A percentile compares a stretch with the other conserved stretches of the same genome.
Evolutionary conservation across 2,329 filamentous ascomycete species (phyloP).

Genomic region (Ciborinia camelliae): DNA sequence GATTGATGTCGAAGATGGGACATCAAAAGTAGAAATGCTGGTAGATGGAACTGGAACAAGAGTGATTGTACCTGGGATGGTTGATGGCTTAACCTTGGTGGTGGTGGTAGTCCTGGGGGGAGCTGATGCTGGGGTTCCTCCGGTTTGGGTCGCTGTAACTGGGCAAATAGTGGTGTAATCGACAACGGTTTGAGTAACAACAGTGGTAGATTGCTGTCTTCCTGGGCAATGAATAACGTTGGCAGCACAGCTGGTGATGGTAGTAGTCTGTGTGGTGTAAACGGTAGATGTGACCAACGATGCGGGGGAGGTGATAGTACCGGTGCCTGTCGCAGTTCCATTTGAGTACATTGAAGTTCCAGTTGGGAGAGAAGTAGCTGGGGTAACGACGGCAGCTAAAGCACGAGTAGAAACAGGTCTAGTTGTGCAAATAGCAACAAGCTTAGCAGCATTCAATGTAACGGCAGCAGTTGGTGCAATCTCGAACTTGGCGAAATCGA

Average conservation of each 20-base stretch:
- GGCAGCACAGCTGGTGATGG: slow-evolving; percentile 24
- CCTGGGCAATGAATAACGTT: slow-evolving; percentile 27
- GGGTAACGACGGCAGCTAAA: not conserved
- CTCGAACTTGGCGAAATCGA: slow-evolving; percentile 27
- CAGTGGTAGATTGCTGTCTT: slow-evolving; percentile 10
- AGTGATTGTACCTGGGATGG: not conserved
- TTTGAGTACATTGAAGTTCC: not conserved
- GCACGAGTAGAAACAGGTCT: not conserved
- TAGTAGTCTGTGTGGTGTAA: slow-evolving; percentile 22
- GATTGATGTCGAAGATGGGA: not conserved
- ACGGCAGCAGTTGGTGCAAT: slow-evolving; percentile 22
- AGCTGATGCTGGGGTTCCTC: too few relatives aligned
- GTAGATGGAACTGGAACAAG: not conserved
- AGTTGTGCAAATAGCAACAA: not conserved
- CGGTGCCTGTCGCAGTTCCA: not conserved
- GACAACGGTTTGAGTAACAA: slow-evolving; percentile 23
- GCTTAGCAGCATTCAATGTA: slow-evolving; percentile 21
- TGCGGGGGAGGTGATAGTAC: slow-evolving; percentile 21
- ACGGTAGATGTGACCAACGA: slow-evolving; percentile 25
- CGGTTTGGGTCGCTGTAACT: slow-evolving; percentile 12
- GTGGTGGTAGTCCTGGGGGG: too few relatives aligned
- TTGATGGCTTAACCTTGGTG: not conserved
- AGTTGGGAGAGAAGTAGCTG: not conserved
- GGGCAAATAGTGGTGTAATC: slow-evolving; percentile 27
- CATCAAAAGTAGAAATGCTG: not conserved